These are phyloP conservation scores for Neurospora terricola DNA, from an alignment of 495 filamentous ascomycete species.

Conservation along the genomic window DNA sequence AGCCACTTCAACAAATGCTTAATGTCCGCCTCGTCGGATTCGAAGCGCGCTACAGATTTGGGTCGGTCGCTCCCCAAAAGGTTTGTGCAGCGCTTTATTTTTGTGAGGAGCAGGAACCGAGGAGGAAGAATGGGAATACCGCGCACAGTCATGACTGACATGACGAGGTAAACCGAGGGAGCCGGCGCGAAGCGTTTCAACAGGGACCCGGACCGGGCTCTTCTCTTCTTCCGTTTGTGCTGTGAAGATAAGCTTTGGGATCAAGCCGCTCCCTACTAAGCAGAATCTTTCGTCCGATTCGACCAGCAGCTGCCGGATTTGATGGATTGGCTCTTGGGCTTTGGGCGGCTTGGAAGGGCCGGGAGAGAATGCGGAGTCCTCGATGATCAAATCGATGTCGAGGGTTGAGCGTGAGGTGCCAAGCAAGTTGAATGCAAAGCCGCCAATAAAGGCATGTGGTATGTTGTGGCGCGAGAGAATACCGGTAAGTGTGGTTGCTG, in stretches of 20 bases:
- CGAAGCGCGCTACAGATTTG: neutral
- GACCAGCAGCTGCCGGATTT: neutral
- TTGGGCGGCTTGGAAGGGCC: neutral
- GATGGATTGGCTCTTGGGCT: neutral
- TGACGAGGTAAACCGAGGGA: neutral
- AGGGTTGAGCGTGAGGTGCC: neutral
- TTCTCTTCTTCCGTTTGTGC: neutral
- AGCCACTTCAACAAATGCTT: neutral
- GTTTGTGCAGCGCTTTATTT: neutral
- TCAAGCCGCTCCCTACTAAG: neutral
- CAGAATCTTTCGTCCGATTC: neutral
- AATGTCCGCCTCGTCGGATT: neutral
- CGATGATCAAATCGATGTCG: neutral
- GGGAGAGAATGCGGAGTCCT: neutral
- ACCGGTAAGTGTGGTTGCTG: neutral
- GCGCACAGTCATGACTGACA: neutral
- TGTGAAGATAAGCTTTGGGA: neutral
- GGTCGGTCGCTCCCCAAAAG: neutral
- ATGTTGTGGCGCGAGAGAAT: neutral
- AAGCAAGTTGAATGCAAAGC: neutral
- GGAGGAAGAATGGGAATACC: neutral
- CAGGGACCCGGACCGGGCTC: neutral
- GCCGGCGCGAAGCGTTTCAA: neutral
- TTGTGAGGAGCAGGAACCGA: neutral
- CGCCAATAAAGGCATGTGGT: neutral